These are phyloP conservation scores for Podila clonocystis DNA, from an alignment of 192 early-diverging fungal species.

Conservation along the genomic window DNA sequence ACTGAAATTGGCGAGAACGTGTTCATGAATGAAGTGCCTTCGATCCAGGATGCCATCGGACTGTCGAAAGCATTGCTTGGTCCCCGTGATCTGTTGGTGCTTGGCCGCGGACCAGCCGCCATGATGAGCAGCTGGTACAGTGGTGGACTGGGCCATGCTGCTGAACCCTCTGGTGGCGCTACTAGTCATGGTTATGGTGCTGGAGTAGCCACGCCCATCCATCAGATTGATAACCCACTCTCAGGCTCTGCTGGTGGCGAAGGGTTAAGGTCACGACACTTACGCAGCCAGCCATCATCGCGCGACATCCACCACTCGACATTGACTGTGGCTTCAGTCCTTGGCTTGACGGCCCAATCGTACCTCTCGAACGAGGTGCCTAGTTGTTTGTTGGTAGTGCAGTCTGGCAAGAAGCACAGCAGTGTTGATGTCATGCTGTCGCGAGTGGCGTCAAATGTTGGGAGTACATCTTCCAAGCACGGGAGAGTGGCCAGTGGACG, in stretches of 20 bases:
- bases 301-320: conserved; percentile 35
- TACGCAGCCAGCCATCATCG: conserved; percentile 29
- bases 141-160: conserved; percentile 8
- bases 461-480: not conserved
- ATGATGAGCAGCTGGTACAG: conserved; percentile 15
- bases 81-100: conserved; percentile 59
- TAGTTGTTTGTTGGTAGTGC: conserved; percentile 30
- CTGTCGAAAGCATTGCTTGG: conserved; percentile 45
- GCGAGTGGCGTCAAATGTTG: conserved; percentile 12
- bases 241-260: not conserved
- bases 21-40: conserved; percentile 29
- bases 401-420: conserved; percentile 18
- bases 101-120: conserved; percentile 49
- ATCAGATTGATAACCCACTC: conserved; percentile 21
- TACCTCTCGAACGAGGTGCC: conserved; percentile 22
- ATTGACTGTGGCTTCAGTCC: conserved; percentile 21
- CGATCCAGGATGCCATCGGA: conserved; percentile 53
- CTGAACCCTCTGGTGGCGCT: not conserved
- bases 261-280: conserved; percentile 19
- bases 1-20: conserved; percentile 39
- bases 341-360: conserved; percentile 22
- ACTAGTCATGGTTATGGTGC: not conserved
- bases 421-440: not conserved
- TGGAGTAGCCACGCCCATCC: no score
- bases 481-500: no score